Evolutionary conservation across 495 filamentous ascomycete species (phyloP).

Genomic region (Sordaria brevicollis): DNA sequence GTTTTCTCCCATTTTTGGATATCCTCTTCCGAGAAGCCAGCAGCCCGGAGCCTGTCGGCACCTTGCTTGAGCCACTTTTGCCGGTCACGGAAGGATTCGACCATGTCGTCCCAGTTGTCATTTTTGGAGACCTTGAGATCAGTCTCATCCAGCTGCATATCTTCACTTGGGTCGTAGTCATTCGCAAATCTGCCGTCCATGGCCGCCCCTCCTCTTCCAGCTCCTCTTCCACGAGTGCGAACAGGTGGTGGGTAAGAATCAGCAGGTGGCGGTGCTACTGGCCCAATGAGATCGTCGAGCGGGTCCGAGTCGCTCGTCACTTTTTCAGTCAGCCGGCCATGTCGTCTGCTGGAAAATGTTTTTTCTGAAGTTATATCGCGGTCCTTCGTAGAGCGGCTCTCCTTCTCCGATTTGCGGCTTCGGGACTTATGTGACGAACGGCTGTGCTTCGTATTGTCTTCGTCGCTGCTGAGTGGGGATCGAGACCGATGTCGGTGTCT

Average conservation of each 20-base stretch:
- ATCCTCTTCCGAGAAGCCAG: slow-evolving; percentile 69
- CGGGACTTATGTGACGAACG: background rate
- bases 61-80: slow-evolving; percentile 71
- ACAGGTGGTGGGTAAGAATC: slow-evolving; percentile 32
- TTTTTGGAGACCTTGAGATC: background rate
- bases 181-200: slow-evolving; percentile 74
- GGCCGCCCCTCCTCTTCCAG: slow-evolving; percentile 41
- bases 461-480: slow-evolving; percentile 8
- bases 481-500: slow-evolving; percentile 15
- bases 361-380: slow-evolving; percentile 2
- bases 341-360: slow-evolving; percentile 7
- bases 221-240: slow-evolving; percentile 68
- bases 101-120: slow-evolving; percentile 77
- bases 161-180: slow-evolving; percentile 65
- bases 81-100: slow-evolving; percentile 73
- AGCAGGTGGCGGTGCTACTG: slow-evolving; percentile 44
- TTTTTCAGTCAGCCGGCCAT: slow-evolving; percentile 11
- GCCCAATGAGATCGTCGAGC: slow-evolving; percentile 70
- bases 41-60: slow-evolving; percentile 64
- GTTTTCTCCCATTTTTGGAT: slow-evolving; percentile 66
- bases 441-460: background rate
- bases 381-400: background rate
- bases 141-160: slow-evolving; percentile 48
- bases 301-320: slow-evolving; percentile 57
- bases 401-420: slow-evolving; percentile 7